phyloP scores from a whole-genome alignment of 1,139 yeast genomes.

The Pichia sp. region DNA sequence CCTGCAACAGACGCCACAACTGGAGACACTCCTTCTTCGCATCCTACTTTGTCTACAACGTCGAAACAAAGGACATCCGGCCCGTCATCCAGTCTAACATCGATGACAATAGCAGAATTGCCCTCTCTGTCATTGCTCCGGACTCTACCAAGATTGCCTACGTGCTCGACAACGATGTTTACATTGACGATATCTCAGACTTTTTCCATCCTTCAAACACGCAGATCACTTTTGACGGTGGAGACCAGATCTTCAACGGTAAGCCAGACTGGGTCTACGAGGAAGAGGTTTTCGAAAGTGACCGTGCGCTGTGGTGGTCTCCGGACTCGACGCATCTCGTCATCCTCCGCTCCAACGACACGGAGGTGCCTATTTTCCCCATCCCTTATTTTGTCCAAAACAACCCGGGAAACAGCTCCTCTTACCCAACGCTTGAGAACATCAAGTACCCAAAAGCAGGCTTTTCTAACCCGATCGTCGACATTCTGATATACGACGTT shows the following conservation, averaged over 20 bases:
- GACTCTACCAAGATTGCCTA: conserved; percentile 43
- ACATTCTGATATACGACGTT: conserved; percentile 36
- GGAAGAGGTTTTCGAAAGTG: conserved; percentile 52
- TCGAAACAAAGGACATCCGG: conserved; percentile 30
- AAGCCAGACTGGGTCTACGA: conserved; percentile 64
- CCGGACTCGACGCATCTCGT: conserved; percentile 47
- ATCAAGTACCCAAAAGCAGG: conserved; percentile 59
- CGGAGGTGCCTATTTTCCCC: conserved; percentile 48
- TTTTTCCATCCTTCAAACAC: conserved; percentile 23
- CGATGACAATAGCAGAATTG: conserved; percentile 26
- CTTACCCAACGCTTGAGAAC: conserved; percentile 38
- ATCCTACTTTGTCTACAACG: conserved; percentile 44
- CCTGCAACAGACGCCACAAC: conserved; percentile 46
- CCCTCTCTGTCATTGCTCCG: conserved; percentile 47
- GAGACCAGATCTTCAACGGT: conserved; percentile 48
- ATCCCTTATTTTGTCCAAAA: conserved; percentile 53
- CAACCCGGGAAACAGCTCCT: conserved; percentile 34
- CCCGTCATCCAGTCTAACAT: conserved; percentile 34
- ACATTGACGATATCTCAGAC: conserved; percentile 34
- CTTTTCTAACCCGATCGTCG: conserved; percentile 44
- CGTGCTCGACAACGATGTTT: conserved; percentile 47
- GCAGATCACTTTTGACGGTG: conserved; percentile 48
- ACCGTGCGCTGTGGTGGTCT: conserved; percentile 57
- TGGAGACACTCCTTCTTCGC: conserved; percentile 57
- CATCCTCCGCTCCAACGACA: conserved; percentile 49